Conservation (phyloP, 495 filamentous ascomycete genomes). For the Neurospora sp. region DNA sequence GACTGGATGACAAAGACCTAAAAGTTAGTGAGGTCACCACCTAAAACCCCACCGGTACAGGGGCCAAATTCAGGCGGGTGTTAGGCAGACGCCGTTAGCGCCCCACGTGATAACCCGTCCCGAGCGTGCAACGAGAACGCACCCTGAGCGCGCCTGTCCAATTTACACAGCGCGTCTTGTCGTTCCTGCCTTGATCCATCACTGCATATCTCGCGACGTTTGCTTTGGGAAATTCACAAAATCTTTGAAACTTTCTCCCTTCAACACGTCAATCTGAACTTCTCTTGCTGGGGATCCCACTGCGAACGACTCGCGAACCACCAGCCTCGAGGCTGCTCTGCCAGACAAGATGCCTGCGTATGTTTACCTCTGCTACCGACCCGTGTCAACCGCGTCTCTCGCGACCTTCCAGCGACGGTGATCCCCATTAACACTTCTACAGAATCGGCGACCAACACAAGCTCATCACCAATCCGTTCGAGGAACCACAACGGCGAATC, state of each 20-base stretch:
- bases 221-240: background rate
- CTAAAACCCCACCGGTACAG: background rate
- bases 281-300: background rate
- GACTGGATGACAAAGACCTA: background rate
- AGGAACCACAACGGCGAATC: slow-evolving; percentile 55
- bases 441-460: slow-evolving; percentile 78
- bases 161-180: background rate
- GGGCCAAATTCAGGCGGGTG: background rate
- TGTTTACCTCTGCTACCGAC: slow-evolving; percentile 11
- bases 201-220: background rate
- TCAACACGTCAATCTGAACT: background rate
- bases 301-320: background rate
- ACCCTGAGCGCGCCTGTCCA: background rate
- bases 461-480: slow-evolving; percentile 59
- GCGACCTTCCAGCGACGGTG: background rate
- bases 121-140: background rate
- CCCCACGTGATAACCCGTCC: slow-evolving; percentile 19
- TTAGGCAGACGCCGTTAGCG: background rate
- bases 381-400: background rate
- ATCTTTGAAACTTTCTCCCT: background rate
- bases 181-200: background rate
- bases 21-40: background rate
- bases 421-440: slow-evolving; percentile 1
- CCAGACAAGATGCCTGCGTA: slow-evolving; percentile 34
- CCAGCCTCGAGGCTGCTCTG: background rate